phyloP scores from a whole-genome alignment of 2,329 filamentous ascomycete genomes.

The Aspergillus fructus region DNA sequence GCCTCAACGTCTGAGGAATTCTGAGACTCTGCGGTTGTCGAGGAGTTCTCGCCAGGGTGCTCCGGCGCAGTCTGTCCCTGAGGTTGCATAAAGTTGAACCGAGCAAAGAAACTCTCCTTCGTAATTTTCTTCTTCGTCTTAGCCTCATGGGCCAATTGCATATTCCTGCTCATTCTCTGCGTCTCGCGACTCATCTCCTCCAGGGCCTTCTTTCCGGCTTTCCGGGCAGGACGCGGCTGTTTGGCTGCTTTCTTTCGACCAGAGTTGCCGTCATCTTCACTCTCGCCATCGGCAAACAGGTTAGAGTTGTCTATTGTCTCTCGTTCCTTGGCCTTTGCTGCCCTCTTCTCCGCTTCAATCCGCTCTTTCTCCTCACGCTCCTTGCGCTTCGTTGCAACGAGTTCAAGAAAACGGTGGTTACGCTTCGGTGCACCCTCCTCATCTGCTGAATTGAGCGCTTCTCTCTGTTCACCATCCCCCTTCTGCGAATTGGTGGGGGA shows the following conservation, averaged over 20 bases:
- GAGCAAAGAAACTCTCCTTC: slow-evolving; percentile 76
- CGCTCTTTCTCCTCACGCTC: slow-evolving; percentile 69
- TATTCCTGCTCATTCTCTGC: slow-evolving; percentile 82
- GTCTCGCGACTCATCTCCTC: slow-evolving; percentile 96
- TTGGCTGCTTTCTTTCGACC: slow-evolving; percentile 68
- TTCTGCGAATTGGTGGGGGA: slow-evolving; percentile 22
- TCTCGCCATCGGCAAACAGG: slow-evolving; percentile 52
- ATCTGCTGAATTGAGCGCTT: slow-evolving; percentile 17
- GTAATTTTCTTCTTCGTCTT: slow-evolving; percentile 89
- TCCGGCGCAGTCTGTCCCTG: slow-evolving; percentile 24
- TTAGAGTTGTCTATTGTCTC: slow-evolving; percentile 38
- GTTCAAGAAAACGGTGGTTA: slow-evolving; percentile 65
- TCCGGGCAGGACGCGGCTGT: slow-evolving; percentile 65
- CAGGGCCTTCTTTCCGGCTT: slow-evolving; percentile 90
- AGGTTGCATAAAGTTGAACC: slow-evolving; percentile 70
- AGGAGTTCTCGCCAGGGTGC: slow-evolving; percentile 30
- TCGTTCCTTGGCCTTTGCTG: slow-evolving; percentile 31
- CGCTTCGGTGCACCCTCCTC: slow-evolving; percentile 28
- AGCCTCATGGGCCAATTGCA: slow-evolving; percentile 87
- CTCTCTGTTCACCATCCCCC: slow-evolving; percentile 16
- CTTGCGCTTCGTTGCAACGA: slow-evolving; percentile 71
- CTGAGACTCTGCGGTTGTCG: slow-evolving; percentile 53
- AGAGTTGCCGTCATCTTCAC: slow-evolving; percentile 62
- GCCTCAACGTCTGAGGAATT: slow-evolving; percentile 45
- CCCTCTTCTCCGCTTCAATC: slow-evolving; percentile 45